Base-by-base conservation (phyloP, 768 basidiomycete genomes). In the Suillus cothurnatus region DNA sequence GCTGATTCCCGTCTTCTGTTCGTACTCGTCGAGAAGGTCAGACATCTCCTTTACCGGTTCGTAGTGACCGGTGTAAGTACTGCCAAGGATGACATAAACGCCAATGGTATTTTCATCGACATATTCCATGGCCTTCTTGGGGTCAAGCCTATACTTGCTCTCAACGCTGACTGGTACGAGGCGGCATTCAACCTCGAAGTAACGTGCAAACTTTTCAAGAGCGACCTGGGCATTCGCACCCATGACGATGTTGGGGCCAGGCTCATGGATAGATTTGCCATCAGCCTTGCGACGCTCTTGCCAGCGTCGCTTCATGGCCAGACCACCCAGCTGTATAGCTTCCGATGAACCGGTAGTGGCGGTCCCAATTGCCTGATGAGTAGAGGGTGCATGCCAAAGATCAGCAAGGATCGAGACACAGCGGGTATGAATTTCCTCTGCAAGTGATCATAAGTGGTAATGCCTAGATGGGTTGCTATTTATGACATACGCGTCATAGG, bases 21-120 rank as follows among this genome's bases (percentile, higher is more conserved):
- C 82, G 70, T 86, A 88, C 64, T 77, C 82, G 79, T 83, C 82
- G 75, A 94, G 80, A 12, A 92, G 82, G 49, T 89, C 87, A 1
- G 90, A 81, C 88, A 97, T 92, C 73, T 90, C 92, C 73, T 92
- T 85, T 38, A 97, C 95, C 15, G 90, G 88, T 71, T 97, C 95
- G 71, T 82, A 87, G 69, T 81, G 81, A n/a, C 83, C 85, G 7
- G 85, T 86, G 68, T 81, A 83, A 31, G 82, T 85, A 82, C 89
- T 81, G 38, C 81, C 84, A 31, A 86, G 79, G 64, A 85, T 85
- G 64, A 86, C 86, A 67, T 87, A 90, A 61, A 91, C 78, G 56
- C 89, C 89, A 65, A 91, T 90, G 1, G 87, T 88, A 67, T 90
- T 90, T 78, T 90, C 89, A 69, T 91, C 90, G 19, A 90, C 81